phyloP scores from a whole-genome alignment of 179 eudicot species.

The Patellifolia procumbens region DNA sequence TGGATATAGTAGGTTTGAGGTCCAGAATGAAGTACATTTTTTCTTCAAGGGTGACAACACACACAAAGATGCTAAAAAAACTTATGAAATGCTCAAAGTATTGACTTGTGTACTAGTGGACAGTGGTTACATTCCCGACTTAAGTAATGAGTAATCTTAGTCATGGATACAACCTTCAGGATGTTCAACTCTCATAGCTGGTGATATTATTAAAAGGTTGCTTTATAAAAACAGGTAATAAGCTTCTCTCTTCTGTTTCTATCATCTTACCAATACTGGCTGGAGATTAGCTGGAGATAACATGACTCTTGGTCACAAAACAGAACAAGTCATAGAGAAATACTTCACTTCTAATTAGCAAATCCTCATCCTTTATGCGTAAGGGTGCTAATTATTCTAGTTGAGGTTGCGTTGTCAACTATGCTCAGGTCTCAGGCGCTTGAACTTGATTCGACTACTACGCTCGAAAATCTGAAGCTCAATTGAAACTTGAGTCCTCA shows the following conservation, averaged over 20 bases:
- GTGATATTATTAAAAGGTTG: slow-evolving; percentile 20
- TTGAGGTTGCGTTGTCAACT: too few species aligned
- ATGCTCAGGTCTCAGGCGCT: too few species aligned
- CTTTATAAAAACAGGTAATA: not conserved
- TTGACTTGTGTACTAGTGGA: slow-evolving; percentile 51
- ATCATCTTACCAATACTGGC: not conserved
- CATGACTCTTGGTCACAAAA: not conserved
- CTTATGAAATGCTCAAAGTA: slow-evolving; percentile 46
- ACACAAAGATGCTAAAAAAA: slow-evolving; percentile 51
- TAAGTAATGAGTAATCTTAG: slow-evolving; percentile 25
- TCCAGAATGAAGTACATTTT: slow-evolving; percentile 54
- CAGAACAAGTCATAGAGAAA: not conserved
- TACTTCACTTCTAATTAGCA: not conserved
- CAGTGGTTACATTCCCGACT: slow-evolving; percentile 37
- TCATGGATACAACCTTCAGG: not conserved
- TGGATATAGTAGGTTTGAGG: slow-evolving; percentile 83
- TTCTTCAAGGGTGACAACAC: slow-evolving; percentile 72
- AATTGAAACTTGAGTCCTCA: too few species aligned
- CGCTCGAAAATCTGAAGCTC: too few species aligned
- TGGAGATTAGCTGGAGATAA: not conserved
- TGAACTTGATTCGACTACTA: too few species aligned
- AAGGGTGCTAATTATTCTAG: too few species aligned
- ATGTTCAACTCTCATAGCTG: not conserved
- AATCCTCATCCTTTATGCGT: not conserved
- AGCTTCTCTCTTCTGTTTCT: not conserved